Evolutionary conservation across 371 early-diverging fungal genomes (phyloP), one percentile per base, ranked within the genome.

Genomic region (Mortierella sp.): DNA sequence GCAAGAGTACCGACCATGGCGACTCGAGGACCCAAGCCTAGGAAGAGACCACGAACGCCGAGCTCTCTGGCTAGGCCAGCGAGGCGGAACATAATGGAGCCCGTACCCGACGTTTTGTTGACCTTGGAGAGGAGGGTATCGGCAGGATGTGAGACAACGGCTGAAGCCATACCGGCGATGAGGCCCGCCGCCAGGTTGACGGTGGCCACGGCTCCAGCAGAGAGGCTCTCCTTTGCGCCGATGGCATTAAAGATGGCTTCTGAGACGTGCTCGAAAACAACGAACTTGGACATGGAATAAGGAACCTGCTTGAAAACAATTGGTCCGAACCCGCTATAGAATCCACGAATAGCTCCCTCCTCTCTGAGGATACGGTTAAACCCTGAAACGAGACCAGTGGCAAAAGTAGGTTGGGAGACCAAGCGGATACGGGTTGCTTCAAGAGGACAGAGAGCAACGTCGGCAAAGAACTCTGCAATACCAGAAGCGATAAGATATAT

Each of bases 211-310:
- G 89, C 86, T 32, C 84, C 75, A 58, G 85, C 73, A 62, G 90
- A 72, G 48, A 92, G 84, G 70, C 87, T 83, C 67, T 91, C 91
- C 87, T 91, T 92, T 72, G 92, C 90, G 59, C 77, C 69, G 40
- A 88, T 74, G 53, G 60, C 33, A 52, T 66, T 75, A 74, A 88
- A 85, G 81, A 93, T 89, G 22, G 76, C 67, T 83, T 88, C 87
- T 59, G 88, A 87, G 32, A 91, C 92, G 68, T 85, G 92, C 87
- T 96, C 97, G 84, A 92, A 96, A 71, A 93, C 92, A 78, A 93
- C 95, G 84, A 97, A 98, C 89, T 97, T 97, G 84, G 95, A 94
- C 91, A 98, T 95, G 70, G 97, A 97, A 88, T 98, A 98, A 57
- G 93, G 93, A 81, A 93, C 87, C 80, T 92, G 92, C 86, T 92